Percentiles rank a stretch among this genome's conserved stretches.
Conservation (phyloP, 495 filamentous ascomycete genomes). For the Xylaria sp. region DNA sequence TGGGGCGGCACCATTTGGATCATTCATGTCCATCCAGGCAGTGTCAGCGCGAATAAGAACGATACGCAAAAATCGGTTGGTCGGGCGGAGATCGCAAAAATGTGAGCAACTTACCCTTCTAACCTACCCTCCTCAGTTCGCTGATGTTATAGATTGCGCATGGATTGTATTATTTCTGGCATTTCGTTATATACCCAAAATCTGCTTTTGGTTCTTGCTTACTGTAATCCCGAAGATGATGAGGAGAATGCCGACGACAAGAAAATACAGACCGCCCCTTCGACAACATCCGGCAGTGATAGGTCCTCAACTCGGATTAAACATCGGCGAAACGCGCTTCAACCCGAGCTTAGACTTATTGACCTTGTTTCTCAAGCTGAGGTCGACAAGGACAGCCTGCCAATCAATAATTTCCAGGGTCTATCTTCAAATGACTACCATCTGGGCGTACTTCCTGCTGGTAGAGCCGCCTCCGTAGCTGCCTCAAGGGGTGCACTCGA, state of each 20-base stretch:
- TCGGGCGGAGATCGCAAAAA: constrained; percentile 85
- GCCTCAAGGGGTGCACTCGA: constrained; percentile 75
- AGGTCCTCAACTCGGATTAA: constrained; percentile 65
- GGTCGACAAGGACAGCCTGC: constrained; percentile 77
- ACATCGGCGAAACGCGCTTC: constrained; percentile 74
- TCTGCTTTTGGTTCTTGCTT: constrained; percentile 87
- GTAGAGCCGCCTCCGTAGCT: constrained; percentile 62
- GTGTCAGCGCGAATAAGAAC: constrained; percentile 68
- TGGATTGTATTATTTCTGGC: constrained; percentile 96
- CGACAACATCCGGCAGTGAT: constrained; percentile 53
- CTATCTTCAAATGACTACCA: constrained; percentile 94
- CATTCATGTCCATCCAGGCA: constrained; percentile 86
- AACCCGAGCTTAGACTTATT: constrained; percentile 89
- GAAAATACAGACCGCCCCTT: constrained; percentile 41
- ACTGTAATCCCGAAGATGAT: constrained; percentile 74
- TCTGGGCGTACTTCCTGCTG: constrained; percentile 79
- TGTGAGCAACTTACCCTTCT: constrained; percentile 62
- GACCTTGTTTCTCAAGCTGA: constrained; percentile 82
- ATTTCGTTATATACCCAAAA: constrained; percentile 95
- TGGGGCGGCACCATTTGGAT: constrained; percentile 98
- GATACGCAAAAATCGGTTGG: constrained; percentile 75
- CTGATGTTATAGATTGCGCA: constrained; percentile 74
- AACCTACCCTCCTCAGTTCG: background rate
- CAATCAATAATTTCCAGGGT: constrained; percentile 82
- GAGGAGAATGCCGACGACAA: constrained; percentile 51